Percentiles rank a stretch among this genome's conserved stretches.
Conservation (phyloP, 257 asterid species). For the Solanum paucissectum region DNA sequence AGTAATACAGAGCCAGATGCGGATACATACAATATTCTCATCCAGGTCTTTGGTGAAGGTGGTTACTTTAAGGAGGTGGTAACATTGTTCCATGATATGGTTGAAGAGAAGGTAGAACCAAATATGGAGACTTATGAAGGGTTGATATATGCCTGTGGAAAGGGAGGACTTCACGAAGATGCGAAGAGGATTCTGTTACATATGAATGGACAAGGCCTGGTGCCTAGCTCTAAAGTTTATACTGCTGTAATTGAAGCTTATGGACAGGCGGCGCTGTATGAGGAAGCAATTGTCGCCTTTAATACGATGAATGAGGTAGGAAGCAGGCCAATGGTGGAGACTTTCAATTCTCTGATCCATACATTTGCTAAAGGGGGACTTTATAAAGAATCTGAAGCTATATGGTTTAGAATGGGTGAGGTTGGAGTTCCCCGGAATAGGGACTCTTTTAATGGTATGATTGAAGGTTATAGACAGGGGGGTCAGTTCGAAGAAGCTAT, state of each 20-base stretch:
- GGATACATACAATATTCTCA: slow-evolving; percentile 77
- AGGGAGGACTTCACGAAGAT: slow-evolving; percentile 85
- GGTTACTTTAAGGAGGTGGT: slow-evolving; percentile 99
- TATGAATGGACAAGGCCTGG: slow-evolving; percentile 66
- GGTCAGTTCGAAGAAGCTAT: slow-evolving; percentile 90
- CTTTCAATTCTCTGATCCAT: slow-evolving; percentile 73
- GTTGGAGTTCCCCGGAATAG: slow-evolving; percentile 48
- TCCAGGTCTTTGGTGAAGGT: slow-evolving; percentile 87
- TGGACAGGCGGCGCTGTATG: slow-evolving; percentile 89
- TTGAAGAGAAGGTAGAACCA: slow-evolving; percentile 87
- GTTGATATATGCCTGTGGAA: slow-evolving; percentile 78
- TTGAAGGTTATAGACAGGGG: slow-evolving; percentile 86
- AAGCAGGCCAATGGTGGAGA: slow-evolving; percentile 62
- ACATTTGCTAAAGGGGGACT: slow-evolving; percentile 82
- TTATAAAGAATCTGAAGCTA: slow-evolving; percentile 82
- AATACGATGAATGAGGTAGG: slow-evolving; percentile 93
- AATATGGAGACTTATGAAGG: slow-evolving; percentile 98
- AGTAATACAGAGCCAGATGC: slow-evolving; percentile 88
- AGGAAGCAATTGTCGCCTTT: slow-evolving; percentile 89
- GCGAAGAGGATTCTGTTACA: slow-evolving; percentile 63
- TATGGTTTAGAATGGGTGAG: slow-evolving; percentile 61
- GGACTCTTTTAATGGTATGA: slow-evolving; percentile 64
- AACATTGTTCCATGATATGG: slow-evolving; percentile 91
- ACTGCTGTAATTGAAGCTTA: slow-evolving; percentile 77
- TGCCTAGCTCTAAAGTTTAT: slow-evolving; percentile 74